Conservation (phyloP, 2,329 filamentous ascomycete species). For the Penicillium glabrum region DNA sequence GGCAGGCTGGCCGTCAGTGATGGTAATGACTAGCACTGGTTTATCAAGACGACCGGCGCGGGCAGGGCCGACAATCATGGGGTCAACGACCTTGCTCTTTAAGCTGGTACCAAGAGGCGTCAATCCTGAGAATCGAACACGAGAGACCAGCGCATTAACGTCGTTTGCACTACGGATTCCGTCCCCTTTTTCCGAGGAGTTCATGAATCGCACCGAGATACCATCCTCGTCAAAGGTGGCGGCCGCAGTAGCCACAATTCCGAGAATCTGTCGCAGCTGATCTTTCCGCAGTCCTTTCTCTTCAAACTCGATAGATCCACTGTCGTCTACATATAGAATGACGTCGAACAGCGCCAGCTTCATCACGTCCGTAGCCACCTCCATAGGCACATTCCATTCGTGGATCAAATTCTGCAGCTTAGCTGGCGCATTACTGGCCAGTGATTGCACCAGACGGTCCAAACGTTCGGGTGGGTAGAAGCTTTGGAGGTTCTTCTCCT, state of each 20-base stretch:
- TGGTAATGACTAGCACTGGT: slow-evolving; percentile 64
- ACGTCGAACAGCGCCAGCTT: slow-evolving; percentile 64
- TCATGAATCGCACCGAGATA: slow-evolving; percentile 70
- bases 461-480: slow-evolving; percentile 59
- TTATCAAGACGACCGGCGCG: slow-evolving; percentile 57
- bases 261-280: slow-evolving; percentile 64
- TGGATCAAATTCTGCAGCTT: slow-evolving; percentile 58
- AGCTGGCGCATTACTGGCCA: slow-evolving; percentile 33
- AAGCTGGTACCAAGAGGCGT: slow-evolving; percentile 67
- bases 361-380: slow-evolving; percentile 64
- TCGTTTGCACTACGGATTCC: slow-evolving; percentile 59
- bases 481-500: slow-evolving; percentile 59
- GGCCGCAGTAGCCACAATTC: slow-evolving; percentile 63
- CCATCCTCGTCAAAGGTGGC: slow-evolving; percentile 70
- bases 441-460: slow-evolving; percentile 31
- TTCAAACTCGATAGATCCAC: slow-evolving; percentile 68
- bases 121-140: slow-evolving; percentile 63
- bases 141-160: slow-evolving; percentile 57
- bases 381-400: slow-evolving; percentile 58
- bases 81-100: slow-evolving; percentile 63
- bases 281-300: slow-evolving; percentile 67
- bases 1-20: slow-evolving; percentile 66
- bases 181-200: slow-evolving; percentile 55
- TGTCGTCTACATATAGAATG: slow-evolving; percentile 66
- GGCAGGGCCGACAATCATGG: slow-evolving; percentile 57